Conservation (phyloP, 169 alveolate genomes). For the Cyclospora cayetanensis region DNA sequence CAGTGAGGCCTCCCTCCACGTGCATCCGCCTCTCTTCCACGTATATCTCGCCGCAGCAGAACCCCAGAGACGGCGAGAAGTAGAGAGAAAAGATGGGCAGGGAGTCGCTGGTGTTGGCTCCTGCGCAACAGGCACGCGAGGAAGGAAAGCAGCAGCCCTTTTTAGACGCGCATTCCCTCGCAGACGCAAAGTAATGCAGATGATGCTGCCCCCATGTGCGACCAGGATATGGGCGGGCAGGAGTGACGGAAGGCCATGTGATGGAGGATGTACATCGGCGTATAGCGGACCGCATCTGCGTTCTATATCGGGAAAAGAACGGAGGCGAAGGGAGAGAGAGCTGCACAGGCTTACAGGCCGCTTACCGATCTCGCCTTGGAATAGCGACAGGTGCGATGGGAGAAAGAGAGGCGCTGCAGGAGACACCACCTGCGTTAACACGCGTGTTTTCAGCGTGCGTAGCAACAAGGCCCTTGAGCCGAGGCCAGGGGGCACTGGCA, state of each 20-base stretch:
- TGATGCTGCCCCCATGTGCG: too few species aligned
- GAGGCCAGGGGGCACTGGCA: too few species aligned
- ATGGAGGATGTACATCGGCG: too few species aligned
- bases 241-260: too few species aligned
- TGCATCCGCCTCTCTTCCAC: background rate
- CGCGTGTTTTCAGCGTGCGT: background rate
- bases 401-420: slow-evolving; percentile 36
- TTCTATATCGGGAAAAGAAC: too few species aligned
- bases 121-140: background rate
- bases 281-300: too few species aligned
- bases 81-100: slow-evolving; percentile 1
- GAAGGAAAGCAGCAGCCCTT: background rate
- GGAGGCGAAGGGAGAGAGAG: background rate
- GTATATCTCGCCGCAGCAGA: slow-evolving; percentile 20
- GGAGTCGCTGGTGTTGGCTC: background rate
- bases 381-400: slow-evolving; percentile 35
- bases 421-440: slow-evolving; percentile 13
- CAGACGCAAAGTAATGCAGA: too few species aligned
- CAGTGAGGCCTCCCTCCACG: slow-evolving; percentile 22
- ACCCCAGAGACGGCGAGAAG: slow-evolving; percentile 27
- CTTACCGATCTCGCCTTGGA: slow-evolving; percentile 35
- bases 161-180: too few species aligned
- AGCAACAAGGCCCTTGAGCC: too few species aligned
- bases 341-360: background rate
- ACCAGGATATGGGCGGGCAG: too few species aligned